Evolutionary conservation across 2,329 filamentous ascomycete genomes (phyloP).

Genomic region (Ophiostoma ulmi): DNA sequence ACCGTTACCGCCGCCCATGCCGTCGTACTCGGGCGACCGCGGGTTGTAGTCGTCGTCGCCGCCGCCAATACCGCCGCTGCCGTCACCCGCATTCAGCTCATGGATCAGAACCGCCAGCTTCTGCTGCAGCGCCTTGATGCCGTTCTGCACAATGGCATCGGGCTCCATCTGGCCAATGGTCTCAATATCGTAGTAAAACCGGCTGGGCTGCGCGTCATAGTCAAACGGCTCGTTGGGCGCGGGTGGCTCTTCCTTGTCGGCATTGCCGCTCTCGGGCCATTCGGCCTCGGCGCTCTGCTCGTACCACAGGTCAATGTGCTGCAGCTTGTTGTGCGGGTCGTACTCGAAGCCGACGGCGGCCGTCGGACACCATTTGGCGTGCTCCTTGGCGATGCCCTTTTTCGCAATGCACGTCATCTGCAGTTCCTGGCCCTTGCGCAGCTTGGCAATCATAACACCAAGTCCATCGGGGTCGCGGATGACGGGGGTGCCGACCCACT

Average conservation of each 20-base stretch:
- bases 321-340: conserved; percentile 92
- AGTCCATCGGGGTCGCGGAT: conserved; percentile 76
- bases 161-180: conserved; percentile 82
- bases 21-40: conserved; percentile 61
- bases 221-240: conserved; percentile 84
- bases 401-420: conserved; percentile 89
- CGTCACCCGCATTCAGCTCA: conserved; percentile 47
- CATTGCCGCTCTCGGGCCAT: conserved; percentile 70
- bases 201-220: conserved; percentile 76
- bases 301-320: conserved; percentile 91
- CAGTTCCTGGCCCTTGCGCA: conserved; percentile 83
- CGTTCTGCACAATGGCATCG: conserved; percentile 81
- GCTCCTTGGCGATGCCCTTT: conserved; percentile 98
- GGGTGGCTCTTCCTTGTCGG: conserved; percentile 70
- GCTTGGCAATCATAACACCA: conserved; percentile 82
- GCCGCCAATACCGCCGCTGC: conserved; percentile 39
- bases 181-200: conserved; percentile 94
- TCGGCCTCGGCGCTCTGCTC: conserved; percentile 77
- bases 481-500: conserved; percentile 72
- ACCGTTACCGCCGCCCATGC: conserved; percentile 43
- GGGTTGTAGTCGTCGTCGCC: conserved; percentile 51
- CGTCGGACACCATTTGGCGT: conserved; percentile 95
- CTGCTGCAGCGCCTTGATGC: conserved; percentile 80
- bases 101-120: conserved; percentile 73
- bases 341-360: conserved; percentile 95